Percentiles rank a stretch among this genome's conserved stretches.
These are phyloP conservation scores for Calonectria fujianensis DNA, from an alignment of 2,329 filamentous ascomycete species.

Conservation along the genomic window DNA sequence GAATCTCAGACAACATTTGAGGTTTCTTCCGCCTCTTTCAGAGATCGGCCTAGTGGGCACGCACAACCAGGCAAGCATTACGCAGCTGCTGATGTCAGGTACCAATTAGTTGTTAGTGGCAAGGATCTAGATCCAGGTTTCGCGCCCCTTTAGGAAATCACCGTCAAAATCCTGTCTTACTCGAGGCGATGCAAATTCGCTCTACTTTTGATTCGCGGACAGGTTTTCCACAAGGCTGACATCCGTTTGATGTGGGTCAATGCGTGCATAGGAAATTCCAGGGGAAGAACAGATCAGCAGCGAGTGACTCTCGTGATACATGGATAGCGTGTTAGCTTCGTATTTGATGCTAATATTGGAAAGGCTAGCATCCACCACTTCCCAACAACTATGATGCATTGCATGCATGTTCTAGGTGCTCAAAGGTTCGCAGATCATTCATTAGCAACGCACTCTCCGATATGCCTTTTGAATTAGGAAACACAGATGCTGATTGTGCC, in stretches of 20 bases:
- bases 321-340: not conserved
- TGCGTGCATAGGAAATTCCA: not conserved
- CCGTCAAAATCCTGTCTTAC: not conserved
- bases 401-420: not conserved
- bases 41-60: not conserved
- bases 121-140: not conserved
- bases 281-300: not conserved
- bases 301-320: not conserved
- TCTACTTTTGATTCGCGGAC: not conserved
- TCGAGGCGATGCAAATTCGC: not conserved
- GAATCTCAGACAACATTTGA: not conserved
- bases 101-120: not conserved
- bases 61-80: not conserved
- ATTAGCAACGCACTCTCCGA: not conserved
- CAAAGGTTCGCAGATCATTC: not conserved
- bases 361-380: not conserved
- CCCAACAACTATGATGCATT: not conserved
- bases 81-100: not conserved
- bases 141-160: not conserved
- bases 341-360: constrained; percentile 2
- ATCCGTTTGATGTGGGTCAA: not conserved
- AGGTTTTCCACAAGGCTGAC: not conserved
- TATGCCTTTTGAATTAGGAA: not conserved
- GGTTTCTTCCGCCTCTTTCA: not conserved
- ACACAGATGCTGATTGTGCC: not conserved